Conservation (phyloP, 2,329 filamentous ascomycete genomes). For the Cladophialophora exuberans region DNA sequence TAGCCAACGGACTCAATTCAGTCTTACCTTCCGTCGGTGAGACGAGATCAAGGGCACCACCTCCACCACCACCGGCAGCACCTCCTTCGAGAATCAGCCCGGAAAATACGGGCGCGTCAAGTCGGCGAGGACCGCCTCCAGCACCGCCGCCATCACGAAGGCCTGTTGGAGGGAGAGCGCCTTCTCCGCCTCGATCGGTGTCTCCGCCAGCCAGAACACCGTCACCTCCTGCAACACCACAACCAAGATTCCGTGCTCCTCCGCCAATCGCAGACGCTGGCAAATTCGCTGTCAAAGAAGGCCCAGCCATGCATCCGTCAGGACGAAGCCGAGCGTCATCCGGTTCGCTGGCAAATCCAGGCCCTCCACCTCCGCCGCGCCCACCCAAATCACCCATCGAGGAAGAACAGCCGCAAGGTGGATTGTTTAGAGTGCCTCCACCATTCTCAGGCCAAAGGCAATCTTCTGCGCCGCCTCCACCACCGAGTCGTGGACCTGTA, state of each 20-base stretch:
- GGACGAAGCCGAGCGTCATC: slow-evolving; percentile 55
- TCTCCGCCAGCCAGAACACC: slow-evolving; percentile 67
- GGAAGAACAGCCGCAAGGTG: slow-evolving; percentile 60
- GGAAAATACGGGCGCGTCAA: slow-evolving; percentile 60
- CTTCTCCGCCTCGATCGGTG: slow-evolving; percentile 54
- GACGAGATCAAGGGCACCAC: slow-evolving; percentile 46
- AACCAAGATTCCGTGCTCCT: slow-evolving; percentile 77
- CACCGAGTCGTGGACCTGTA: slow-evolving; percentile 70
- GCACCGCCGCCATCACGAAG: slow-evolving; percentile 61
- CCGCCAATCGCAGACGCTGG: slow-evolving; percentile 89
- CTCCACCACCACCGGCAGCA: slow-evolving; percentile 67
- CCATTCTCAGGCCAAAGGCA: slow-evolving; percentile 71
- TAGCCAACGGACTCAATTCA: slow-evolving; percentile 44
- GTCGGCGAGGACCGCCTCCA: slow-evolving; percentile 60
- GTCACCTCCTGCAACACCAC: slow-evolving; percentile 65
- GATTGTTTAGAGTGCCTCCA: slow-evolving; percentile 73
- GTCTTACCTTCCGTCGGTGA: slow-evolving; percentile 36
- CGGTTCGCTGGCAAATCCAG: slow-evolving; percentile 54
- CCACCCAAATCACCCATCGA: slow-evolving; percentile 73
- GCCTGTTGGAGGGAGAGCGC: slow-evolving; percentile 47
- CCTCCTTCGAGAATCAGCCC: slow-evolving; percentile 57
- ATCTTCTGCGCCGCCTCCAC: slow-evolving; percentile 69
- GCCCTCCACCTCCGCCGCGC: slow-evolving; percentile 68
- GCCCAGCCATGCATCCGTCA: slow-evolving; percentile 49
- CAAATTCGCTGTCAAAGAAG: slow-evolving; percentile 69